Evolutionary conservation across 108 stramenopile species (phyloP), one percentile per base, ranked within the genome.

Genomic region (Licmophora abbreviata): DNA sequence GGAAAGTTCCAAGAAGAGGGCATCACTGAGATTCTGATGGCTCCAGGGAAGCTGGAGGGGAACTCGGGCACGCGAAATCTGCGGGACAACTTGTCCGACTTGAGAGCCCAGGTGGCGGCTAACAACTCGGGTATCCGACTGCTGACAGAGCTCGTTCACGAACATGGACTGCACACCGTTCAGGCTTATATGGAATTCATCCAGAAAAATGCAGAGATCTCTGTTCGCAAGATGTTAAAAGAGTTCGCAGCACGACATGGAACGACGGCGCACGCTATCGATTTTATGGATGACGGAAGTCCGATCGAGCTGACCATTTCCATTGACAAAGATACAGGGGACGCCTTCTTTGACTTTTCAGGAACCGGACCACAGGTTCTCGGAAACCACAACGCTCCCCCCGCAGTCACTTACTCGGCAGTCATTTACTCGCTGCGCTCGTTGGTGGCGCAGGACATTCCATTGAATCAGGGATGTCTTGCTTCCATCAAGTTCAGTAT

Each of bases 201-300:
- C 36, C 99, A 98, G 68, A 66, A 77, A 18, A 97, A 93, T 54
- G 97, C 99, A 17, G 99, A 96, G 63, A 51, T 40, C 12, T 85
- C 94, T 0, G 99, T 99, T 7, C 76, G 97, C n/a, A 40, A 46
- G 15, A 95, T 99, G 97, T 58, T 99, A 45, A 91, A 83, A 62
- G 58, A 69, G 12, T 86, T 85, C 71, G 79, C 76, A n/a, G 41
- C 45, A 21, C 38, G 56, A 52, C 85, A 70, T 32, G 86, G 85
- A 46, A 55, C 56, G 10, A 64, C 67, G 18, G 69, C 88, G 28
- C 50, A 49, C 23, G 94, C 97, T 10, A 75, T 85, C 24, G 99
- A 99, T 60, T 68, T 79, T 54, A 85, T 99, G 91, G 99, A 99
- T 57, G 96, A 99, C 76, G 99, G 99, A 29, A 93, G 93, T 17